phyloP scores from a whole-genome alignment of 2,329 filamentous ascomycete genomes.

The Colletotrichum agaves region DNA sequence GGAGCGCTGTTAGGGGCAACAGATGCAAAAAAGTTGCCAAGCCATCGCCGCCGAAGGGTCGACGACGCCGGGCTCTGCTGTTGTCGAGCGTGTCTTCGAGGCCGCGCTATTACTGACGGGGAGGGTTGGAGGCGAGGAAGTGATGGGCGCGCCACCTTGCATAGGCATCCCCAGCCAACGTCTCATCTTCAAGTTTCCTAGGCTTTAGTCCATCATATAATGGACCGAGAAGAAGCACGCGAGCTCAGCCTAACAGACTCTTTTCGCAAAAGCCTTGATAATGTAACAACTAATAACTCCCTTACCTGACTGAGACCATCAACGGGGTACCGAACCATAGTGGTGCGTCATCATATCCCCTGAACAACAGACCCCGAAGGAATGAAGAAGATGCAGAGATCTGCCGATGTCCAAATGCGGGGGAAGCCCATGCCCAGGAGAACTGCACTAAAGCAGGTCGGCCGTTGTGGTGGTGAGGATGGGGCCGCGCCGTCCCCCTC shows the following conservation, averaged over 20 bases:
- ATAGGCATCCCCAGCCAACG: not conserved
- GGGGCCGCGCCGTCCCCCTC: not conserved
- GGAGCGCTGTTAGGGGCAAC: too few relatives aligned
- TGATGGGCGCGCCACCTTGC: not conserved
- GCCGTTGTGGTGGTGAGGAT: constrained; percentile 13
- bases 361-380: not conserved
- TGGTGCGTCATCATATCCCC: not conserved
- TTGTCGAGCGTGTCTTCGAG: not conserved
- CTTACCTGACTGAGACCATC: too few relatives aligned
- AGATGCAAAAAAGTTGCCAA: too few relatives aligned
- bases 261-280: too few relatives aligned
- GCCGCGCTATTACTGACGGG: not conserved
- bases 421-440: not conserved
- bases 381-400: constrained; percentile 1
- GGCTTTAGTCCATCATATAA: not conserved
- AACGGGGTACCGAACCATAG: too few relatives aligned
- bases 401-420: not conserved
- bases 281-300: too few relatives aligned
- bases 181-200: not conserved
- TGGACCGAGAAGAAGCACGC: too few relatives aligned
- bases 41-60: too few relatives aligned
- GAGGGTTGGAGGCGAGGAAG: not conserved
- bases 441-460: constrained; percentile 1
- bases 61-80: not conserved
- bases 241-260: too few relatives aligned